Percentiles rank a stretch among this genome's conserved stretches.
These are phyloP conservation scores for Solanum hybrid DNA, from an alignment of 305 asterid species.

Conservation along the genomic window DNA sequence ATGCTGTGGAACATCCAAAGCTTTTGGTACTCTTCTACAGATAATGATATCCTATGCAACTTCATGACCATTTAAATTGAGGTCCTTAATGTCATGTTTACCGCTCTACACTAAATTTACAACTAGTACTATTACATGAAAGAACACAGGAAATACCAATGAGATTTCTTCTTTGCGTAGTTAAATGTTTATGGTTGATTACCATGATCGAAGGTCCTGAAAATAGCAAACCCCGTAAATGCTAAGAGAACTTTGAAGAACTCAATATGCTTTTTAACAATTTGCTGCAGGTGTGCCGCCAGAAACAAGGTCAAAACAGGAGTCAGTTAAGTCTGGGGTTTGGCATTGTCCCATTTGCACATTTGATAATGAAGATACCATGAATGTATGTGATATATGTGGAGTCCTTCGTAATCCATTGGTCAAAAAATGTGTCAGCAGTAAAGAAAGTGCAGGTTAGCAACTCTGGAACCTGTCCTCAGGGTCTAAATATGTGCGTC, in stretches of 20 bases:
- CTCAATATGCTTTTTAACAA: slow-evolving; percentile 3
- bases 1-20: background rate
- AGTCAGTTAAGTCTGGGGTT: background rate
- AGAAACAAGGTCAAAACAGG: slow-evolving; percentile 24
- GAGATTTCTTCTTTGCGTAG: background rate
- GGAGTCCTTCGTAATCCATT: slow-evolving; percentile 76
- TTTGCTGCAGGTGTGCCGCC: slow-evolving; percentile 27
- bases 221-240: background rate
- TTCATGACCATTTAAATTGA: slow-evolving; percentile 1
- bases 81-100: background rate
- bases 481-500: background rate
- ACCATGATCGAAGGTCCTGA: background rate
- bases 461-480: slow-evolving; percentile 2
- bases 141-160: background rate
- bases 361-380: slow-evolving; percentile 12
- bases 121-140: background rate
- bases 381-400: slow-evolving; percentile 21
- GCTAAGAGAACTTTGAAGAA: background rate
- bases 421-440: slow-evolving; percentile 41
- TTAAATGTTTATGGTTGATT: background rate
- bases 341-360: slow-evolving; percentile 21
- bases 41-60: background rate
- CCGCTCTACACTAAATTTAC: background rate
- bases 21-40: background rate
- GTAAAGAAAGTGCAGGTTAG: slow-evolving; percentile 36